Evolutionary conservation across 805 yeast genomes (phyloP), one percentile per base, ranked within the genome.

Genomic region (Spathaspora girioi): DNA sequence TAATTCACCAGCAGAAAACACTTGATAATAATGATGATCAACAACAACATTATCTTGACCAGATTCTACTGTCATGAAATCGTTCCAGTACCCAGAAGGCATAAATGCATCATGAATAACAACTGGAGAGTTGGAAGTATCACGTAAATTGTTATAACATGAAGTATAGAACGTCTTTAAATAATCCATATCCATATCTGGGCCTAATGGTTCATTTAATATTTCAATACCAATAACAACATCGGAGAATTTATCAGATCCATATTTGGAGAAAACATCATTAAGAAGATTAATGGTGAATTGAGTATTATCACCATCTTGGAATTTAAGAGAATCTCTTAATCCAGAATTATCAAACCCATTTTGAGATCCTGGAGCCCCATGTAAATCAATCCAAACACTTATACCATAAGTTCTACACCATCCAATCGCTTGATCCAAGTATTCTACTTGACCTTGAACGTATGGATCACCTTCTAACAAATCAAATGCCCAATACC

Each of bases 311-410:
- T 77, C 74, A 32, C 73, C 77, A 44, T 76, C 63, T 61, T 78
- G 86, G 82, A 87, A 90, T 2, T 67, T 67, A 46, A 75, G 63
- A 1, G 60, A 40, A 63, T 86, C 97, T 61, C 96, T 80, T 55
- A 81, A 71, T 26, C 98, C 98, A 8, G 96, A 89, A 74, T 92
- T 92, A 69, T 92, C 98, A 63, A 90, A 93, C 12, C 97, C 97
- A 66, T 92, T 92, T 68, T 92, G 98, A 19, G 96, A 87, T 19
- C 97, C 97, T 32, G 97, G 96, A n/a, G 87, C 96, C 55, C 97
- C 97, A 66, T 92, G 98, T 62, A 92, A 70, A 67, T 93, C 97
- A 43, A 92, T 78, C 97, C 97, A 90, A 20, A 83, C 96, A 63
- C 84, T 84, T 56, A 92, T 63, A 41, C 76, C 78, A 56, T 83